Percentiles rank a stretch among this genome's conserved stretches.
Conservation (phyloP, 2,329 filamentous ascomycete genomes). For the Sodiomyces alkalinus region DNA sequence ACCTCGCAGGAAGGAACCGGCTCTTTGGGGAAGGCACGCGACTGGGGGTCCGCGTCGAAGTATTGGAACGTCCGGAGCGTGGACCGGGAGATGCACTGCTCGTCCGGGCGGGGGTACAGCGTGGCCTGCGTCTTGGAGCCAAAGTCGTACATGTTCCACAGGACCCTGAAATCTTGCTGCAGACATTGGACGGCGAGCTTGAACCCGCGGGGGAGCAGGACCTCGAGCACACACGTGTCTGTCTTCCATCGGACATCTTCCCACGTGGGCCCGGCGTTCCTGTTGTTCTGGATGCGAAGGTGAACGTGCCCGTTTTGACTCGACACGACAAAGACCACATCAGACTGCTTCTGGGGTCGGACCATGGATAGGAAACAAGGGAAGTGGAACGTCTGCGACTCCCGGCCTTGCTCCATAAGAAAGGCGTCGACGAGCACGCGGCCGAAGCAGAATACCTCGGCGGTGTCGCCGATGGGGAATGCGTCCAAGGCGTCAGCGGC, state of each 20-base stretch:
- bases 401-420: conserved; percentile 57
- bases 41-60: conserved; percentile 55
- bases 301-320: conserved; percentile 71
- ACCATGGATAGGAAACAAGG: conserved; percentile 64
- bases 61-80: conserved; percentile 66
- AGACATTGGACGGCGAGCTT: conserved; percentile 54
- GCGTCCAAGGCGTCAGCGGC: conserved; percentile 45
- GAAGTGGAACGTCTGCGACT: conserved; percentile 52
- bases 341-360: conserved; percentile 52
- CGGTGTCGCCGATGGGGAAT: conserved; percentile 63
- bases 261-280: conserved; percentile 59
- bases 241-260: conserved; percentile 69
- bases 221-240: conserved; percentile 46
- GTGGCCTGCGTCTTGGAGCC: conserved; percentile 60
- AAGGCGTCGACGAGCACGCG: conserved; percentile 61
- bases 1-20: conserved; percentile 56
- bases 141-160: conserved; percentile 79
- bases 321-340: conserved; percentile 56
- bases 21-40: conserved; percentile 62
- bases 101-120: conserved; percentile 53
- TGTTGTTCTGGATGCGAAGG: conserved; percentile 54
- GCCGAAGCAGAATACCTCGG: conserved; percentile 62
- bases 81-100: conserved; percentile 53
- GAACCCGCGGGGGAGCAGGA: conserved; percentile 64
- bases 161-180: conserved; percentile 61